Evolutionary conservation across 2,329 filamentous ascomycete genomes (phyloP).

Genomic region (Pseudocercospora vitis): DNA sequence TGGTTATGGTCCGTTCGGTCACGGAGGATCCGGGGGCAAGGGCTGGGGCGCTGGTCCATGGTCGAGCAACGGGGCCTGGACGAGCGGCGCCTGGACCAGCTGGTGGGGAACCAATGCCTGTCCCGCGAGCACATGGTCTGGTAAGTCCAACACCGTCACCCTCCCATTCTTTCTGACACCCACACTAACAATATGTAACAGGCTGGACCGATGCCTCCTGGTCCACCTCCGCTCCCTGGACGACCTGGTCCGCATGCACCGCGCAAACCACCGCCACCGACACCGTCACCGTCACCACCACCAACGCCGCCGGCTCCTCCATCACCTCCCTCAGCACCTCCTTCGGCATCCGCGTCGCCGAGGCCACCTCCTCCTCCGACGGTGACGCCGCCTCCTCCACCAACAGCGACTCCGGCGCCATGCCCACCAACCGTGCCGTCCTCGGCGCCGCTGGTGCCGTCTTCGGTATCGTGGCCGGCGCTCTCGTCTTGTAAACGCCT

Average conservation of each 20-base stretch:
- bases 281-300: conserved; percentile 35
- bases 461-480: conserved; percentile 35
- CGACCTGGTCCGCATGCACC: conserved; percentile 38
- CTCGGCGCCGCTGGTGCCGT: conserved; percentile 33
- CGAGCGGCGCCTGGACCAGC: conserved; percentile 37
- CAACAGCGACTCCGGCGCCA: conserved; percentile 27
- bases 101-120: conserved; percentile 40
- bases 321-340: conserved; percentile 30
- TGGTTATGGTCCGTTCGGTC: conserved; percentile 31
- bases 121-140: conserved; percentile 37
- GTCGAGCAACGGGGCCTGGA: conserved; percentile 35
- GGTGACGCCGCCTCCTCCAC: conserved; percentile 13
- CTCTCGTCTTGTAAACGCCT: conserved; percentile 33
- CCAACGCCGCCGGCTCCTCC: conserved; percentile 23
- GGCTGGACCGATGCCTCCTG: conserved; percentile 39
- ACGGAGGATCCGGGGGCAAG: conserved; percentile 21
- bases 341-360: conserved; percentile 35
- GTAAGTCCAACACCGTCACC: conserved; percentile 18
- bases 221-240: conserved; percentile 38
- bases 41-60: conserved; percentile 38
- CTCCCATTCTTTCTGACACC: neutral
- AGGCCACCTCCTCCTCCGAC: conserved; percentile 22
- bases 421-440: conserved; percentile 25
- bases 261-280: conserved; percentile 36
- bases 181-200: conserved; percentile 10